Percentiles rank a stretch among this genome's conserved stretches.
Conservation (phyloP, 371 early-diverging fungal genomes). For the Rhizopus stolonifer region DNA sequence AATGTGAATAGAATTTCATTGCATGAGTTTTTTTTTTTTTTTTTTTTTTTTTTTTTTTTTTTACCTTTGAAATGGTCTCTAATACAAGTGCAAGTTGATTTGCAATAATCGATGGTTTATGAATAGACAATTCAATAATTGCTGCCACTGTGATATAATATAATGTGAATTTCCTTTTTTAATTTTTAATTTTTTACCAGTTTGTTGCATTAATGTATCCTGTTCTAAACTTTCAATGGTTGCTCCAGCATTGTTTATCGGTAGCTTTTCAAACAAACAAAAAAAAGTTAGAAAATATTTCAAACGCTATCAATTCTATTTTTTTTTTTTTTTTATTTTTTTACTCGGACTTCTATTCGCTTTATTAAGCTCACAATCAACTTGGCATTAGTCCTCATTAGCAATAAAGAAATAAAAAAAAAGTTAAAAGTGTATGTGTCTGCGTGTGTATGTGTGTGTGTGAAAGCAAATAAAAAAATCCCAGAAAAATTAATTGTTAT, state of each 20-base stretch:
- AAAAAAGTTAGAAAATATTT: background rate
- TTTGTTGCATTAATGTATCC: conserved; percentile 68
- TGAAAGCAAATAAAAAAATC: too few species aligned
- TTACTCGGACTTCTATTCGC: conserved; percentile 53
- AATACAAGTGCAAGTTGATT: conserved; percentile 53
- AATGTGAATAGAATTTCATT: background rate
- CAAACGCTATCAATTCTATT: too few species aligned
- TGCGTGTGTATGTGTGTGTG: too few species aligned
- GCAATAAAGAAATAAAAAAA: background rate
- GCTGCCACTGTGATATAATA: conserved; percentile 43
- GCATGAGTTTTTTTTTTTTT: too few species aligned
- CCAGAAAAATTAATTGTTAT: too few species aligned
- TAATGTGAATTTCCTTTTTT: background rate
- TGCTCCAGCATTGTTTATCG: conserved; percentile 55
- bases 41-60: too few species aligned
- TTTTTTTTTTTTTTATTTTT: too few species aligned
- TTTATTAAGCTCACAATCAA: conserved; percentile 52
- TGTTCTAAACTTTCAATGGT: conserved; percentile 58
- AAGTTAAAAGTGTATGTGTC: background rate
- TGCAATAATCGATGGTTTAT: conserved; percentile 49
- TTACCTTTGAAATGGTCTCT: conserved; percentile 63
- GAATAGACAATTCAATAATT: conserved; percentile 59
- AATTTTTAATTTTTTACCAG: conserved; percentile 25
- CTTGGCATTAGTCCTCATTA: conserved; percentile 49
- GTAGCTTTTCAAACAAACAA: conserved; percentile 41